Percentiles rank a stretch among this genome's conserved stretches.
phyloP scores from a whole-genome alignment of 1,139 yeast species.

The Chernovozyma aurita region DNA sequence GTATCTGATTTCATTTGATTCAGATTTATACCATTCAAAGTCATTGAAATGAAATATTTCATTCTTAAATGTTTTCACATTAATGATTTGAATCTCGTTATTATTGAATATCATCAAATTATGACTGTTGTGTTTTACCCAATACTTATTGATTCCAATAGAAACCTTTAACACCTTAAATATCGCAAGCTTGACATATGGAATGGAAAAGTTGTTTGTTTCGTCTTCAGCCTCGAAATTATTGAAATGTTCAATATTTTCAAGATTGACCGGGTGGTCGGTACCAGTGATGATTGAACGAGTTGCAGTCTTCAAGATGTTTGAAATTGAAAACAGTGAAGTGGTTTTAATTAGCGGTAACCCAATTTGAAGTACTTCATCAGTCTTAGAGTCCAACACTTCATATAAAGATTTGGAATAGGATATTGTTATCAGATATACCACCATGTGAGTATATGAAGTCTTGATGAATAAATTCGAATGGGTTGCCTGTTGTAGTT shows the following conservation, averaged over 20 bases:
- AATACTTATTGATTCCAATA: constrained; percentile 27
- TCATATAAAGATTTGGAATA: constrained; percentile 31
- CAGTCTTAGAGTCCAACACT: constrained; percentile 20
- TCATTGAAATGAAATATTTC: constrained; percentile 25
- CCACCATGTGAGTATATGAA: constrained; percentile 25
- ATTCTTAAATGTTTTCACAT: constrained; percentile 29
- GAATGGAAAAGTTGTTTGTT: constrained; percentile 21
- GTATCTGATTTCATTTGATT: too few relatives aligned
- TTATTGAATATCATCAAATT: constrained; percentile 27
- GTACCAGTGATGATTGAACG: constrained; percentile 27
- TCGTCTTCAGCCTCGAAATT: constrained; percentile 31
- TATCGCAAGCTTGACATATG: constrained; percentile 26
- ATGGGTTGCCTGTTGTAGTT: constrained; percentile 22
- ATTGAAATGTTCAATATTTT: constrained; percentile 36
- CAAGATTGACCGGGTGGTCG: constrained; percentile 20
- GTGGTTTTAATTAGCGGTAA: constrained; percentile 28
- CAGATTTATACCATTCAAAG: constrained; percentile 28
- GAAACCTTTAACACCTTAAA: constrained; percentile 34
- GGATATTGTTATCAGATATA: constrained; percentile 31
- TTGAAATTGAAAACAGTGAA: constrained; percentile 24
- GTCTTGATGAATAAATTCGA: constrained; percentile 36
- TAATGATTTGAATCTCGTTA: constrained; percentile 31
- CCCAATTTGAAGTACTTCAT: constrained; percentile 29
- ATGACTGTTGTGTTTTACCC: constrained; percentile 40
- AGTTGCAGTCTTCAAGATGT: constrained; percentile 33